These are phyloP conservation scores for Mortierella sp. DNA, from an alignment of 371 early-diverging fungal species.

Conservation along the genomic window DNA sequence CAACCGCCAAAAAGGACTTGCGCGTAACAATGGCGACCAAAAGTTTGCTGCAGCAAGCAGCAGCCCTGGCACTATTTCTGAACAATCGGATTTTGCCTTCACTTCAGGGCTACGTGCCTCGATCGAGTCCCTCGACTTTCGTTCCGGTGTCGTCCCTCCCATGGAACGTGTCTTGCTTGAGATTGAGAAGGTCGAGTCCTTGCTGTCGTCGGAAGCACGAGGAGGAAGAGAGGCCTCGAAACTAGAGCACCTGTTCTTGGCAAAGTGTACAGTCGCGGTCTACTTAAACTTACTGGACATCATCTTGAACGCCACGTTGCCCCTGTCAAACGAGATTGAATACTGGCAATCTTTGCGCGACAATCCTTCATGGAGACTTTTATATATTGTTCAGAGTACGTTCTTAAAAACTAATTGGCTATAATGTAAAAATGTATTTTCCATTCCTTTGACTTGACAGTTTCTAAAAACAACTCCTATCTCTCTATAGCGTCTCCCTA, in stretches of 20 bases:
- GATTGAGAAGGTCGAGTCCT: slow-evolving; percentile 35
- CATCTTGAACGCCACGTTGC: slow-evolving; percentile 72
- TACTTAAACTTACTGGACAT: slow-evolving; percentile 71
- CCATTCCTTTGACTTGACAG: too few relatives aligned
- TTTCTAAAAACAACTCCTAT: neutral
- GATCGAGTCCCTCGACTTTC: slow-evolving; percentile 30
- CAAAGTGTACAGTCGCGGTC: slow-evolving; percentile 67
- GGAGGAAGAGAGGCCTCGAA: slow-evolving; percentile 3
- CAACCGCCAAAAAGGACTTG: neutral
- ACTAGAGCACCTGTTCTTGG: slow-evolving; percentile 65
- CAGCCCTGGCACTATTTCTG: neutral
- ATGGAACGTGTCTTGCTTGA: slow-evolving; percentile 37
- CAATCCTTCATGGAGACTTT: slow-evolving; percentile 56
- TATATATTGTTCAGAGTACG: slow-evolving; percentile 74
- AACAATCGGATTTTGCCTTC: slow-evolving; percentile 15
- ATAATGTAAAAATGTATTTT: neutral
- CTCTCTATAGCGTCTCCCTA: slow-evolving; percentile 58
- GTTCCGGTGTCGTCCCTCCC: slow-evolving; percentile 25
- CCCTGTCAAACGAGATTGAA: slow-evolving; percentile 70
- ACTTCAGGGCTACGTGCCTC: slow-evolving; percentile 17
- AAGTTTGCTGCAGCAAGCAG: too few relatives aligned
- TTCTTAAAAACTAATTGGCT: neutral
- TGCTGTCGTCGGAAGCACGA: neutral
- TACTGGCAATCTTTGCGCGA: slow-evolving; percentile 78
- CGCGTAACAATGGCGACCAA: neutral